Conservation (phyloP, 441 rosid species). For the Aleurites moluccanus region DNA sequence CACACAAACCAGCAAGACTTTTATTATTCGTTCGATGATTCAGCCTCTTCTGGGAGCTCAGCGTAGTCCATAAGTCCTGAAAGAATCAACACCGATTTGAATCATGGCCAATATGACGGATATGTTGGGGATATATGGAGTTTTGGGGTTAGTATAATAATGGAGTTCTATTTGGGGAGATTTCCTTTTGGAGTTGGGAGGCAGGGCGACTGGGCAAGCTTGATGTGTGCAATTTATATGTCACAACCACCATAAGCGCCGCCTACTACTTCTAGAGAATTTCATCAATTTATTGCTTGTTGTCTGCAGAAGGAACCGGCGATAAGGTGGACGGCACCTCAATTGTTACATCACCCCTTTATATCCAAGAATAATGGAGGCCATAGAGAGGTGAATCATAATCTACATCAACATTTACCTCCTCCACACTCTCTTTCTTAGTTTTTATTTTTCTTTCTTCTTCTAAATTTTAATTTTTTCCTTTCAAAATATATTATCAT, state of each 20-base stretch:
- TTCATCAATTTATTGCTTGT: constrained; percentile 59
- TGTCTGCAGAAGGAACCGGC: constrained; percentile 88
- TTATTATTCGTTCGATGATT: no score
- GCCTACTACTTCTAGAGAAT: constrained; percentile 55
- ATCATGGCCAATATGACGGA: constrained; percentile 74
- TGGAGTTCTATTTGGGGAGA: constrained; percentile 83
- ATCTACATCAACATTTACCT: constrained; percentile 65
- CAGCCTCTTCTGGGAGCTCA: no score
- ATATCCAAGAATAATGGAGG: constrained; percentile 40
- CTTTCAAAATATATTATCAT: background rate
- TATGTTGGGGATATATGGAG: constrained; percentile 93
- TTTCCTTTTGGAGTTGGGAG: constrained; percentile 73
- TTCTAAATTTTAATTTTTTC: background rate
- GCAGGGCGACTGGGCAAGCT: constrained; percentile 92
- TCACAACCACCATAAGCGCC: constrained; percentile 85
- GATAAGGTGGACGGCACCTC: constrained; percentile 55
- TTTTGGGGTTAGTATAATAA: constrained; percentile 72
- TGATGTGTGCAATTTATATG: constrained; percentile 93
- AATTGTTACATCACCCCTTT: constrained; percentile 79
- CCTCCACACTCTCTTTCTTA: constrained; percentile 70
- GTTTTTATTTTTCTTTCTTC: background rate
- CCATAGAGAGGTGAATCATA: constrained; percentile 41
- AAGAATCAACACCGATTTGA: constrained; percentile 88
- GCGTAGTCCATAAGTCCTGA: constrained; percentile 99
- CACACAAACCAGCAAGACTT: no score